Evolutionary conservation across 2,329 filamentous ascomycete genomes (phyloP).

Genomic region (Paraconiothyrium brasiliense): DNA sequence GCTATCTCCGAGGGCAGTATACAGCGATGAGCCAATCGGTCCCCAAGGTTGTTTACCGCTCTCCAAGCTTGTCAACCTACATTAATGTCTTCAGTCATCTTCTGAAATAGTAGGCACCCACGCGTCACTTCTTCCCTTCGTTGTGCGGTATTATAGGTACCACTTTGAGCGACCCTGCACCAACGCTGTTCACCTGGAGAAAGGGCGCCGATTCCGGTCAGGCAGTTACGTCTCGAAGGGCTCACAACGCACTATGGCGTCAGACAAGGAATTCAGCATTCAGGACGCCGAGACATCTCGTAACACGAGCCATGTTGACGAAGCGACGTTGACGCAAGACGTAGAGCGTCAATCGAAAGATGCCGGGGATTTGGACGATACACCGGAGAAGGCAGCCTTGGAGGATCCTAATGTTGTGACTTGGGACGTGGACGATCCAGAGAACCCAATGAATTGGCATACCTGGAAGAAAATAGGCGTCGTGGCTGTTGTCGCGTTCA

Average conservation of each 20-base stretch:
- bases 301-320: background rate
- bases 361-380: background rate
- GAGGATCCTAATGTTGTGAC: constrained; percentile 60
- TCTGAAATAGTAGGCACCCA: background rate
- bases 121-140: background rate
- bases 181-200: too few relatives aligned
- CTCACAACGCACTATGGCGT: background rate
- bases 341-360: constrained; percentile 3
- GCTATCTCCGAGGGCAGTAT: background rate
- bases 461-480: constrained; percentile 10
- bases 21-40: background rate
- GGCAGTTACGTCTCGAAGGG: background rate
- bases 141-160: background rate
- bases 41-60: background rate
- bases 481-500: constrained; percentile 16
- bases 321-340: background rate
- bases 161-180: background rate
- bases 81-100: background rate
- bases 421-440: constrained; percentile 59
- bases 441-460: constrained; percentile 25
- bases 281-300: background rate
- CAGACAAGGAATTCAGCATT: background rate
- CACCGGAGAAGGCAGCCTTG: background rate
- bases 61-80: background rate
- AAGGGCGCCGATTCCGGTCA: too few relatives aligned